These are phyloP conservation scores for Calonectria crousiana DNA, from an alignment of 2,329 filamentous ascomycete species.

Conservation along the genomic window DNA sequence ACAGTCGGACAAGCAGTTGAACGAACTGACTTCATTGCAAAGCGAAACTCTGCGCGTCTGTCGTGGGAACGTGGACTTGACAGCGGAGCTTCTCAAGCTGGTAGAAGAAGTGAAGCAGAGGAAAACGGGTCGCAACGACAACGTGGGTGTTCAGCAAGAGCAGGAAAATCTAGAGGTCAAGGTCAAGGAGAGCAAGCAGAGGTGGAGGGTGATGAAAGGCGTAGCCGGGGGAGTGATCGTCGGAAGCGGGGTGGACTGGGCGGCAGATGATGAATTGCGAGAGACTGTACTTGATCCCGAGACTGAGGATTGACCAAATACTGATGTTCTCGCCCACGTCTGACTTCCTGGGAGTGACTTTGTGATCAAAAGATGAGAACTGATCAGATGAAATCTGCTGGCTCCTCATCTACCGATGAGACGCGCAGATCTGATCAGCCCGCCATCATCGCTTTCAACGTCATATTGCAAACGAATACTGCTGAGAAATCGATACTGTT, in stretches of 20 bases:
- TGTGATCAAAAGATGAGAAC: not conserved
- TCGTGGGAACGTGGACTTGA: constrained; percentile 72
- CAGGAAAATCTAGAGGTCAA: constrained; percentile 70
- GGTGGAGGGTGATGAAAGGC: constrained; percentile 82
- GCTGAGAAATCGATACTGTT: constrained; percentile 10
- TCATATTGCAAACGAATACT: not conserved
- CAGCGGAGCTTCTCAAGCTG: constrained; percentile 72
- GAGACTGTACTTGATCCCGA: constrained; percentile 80
- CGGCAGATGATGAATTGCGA: constrained; percentile 73
- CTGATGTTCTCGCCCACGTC: constrained; percentile 8
- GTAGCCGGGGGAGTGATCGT: constrained; percentile 83
- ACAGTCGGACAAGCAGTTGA: constrained; percentile 62
- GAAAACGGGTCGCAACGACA: constrained; percentile 65
- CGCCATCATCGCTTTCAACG: not conserved
- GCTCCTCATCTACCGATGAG: constrained; percentile 4
- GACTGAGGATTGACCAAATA: constrained; percentile 50
- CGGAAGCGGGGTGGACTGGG: constrained; percentile 88
- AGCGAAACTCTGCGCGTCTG: constrained; percentile 68
- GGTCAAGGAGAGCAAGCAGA: constrained; percentile 71
- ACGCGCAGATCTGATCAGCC: not conserved
- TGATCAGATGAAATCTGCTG: not conserved
- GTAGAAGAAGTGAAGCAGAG: constrained; percentile 67
- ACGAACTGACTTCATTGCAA: constrained; percentile 68
- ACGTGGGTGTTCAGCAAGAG: constrained; percentile 65
- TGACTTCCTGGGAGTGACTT: not conserved